These are phyloP conservation scores for Sphagnurus paluster DNA, from an alignment of 1,284 basidiomycete genomes.

Conservation along the genomic window DNA sequence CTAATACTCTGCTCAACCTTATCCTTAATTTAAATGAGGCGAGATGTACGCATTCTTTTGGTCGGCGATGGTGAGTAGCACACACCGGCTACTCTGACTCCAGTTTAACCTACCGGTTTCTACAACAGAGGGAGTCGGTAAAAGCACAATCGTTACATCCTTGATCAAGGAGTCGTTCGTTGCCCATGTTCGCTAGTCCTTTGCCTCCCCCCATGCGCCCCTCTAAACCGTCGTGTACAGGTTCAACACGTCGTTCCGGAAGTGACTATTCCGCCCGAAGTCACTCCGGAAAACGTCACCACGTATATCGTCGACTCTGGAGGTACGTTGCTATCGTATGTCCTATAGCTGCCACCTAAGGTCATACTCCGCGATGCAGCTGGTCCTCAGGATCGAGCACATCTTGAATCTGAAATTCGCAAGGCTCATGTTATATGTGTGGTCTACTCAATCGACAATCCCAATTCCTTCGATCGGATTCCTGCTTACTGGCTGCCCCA, in stretches of 20 bases:
- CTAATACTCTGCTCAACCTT: slow-evolving; percentile 10
- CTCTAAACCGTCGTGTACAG: slow-evolving; percentile 37
- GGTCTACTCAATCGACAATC: slow-evolving; percentile 95
- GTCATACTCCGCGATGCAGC: slow-evolving; percentile 40
- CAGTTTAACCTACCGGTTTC: slow-evolving; percentile 15
- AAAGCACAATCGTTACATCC: slow-evolving; percentile 93
- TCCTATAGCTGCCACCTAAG: neutral
- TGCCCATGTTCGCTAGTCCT: slow-evolving; percentile 64
- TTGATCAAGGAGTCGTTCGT: slow-evolving; percentile 95
- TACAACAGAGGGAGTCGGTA: slow-evolving; percentile 83
- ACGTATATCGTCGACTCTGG: slow-evolving; percentile 96
- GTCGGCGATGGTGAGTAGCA: slow-evolving; percentile 80
- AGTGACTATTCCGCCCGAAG: slow-evolving; percentile 94
- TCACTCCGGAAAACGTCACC: slow-evolving; percentile 93
- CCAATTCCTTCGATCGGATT: slow-evolving; percentile 95
- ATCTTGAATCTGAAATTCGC: slow-evolving; percentile 92
- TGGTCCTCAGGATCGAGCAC: slow-evolving; percentile 76
- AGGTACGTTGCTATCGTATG: slow-evolving; percentile 50
- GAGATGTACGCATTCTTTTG: slow-evolving; percentile 90
- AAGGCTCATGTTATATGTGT: slow-evolving; percentile 98
- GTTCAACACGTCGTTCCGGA: slow-evolving; percentile 92
- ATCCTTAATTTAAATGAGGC: slow-evolving; percentile 56
- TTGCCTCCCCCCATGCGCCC: slow-evolving; percentile 5
- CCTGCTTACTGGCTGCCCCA: slow-evolving; percentile 99
- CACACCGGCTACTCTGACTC: slow-evolving; percentile 7